A percentile compares a stretch with the other conserved stretches of the same genome.
Evolutionary conservation across 2,329 filamentous ascomycete genomes (phyloP).

Genomic region (Cladophialophora psammophila): DNA sequence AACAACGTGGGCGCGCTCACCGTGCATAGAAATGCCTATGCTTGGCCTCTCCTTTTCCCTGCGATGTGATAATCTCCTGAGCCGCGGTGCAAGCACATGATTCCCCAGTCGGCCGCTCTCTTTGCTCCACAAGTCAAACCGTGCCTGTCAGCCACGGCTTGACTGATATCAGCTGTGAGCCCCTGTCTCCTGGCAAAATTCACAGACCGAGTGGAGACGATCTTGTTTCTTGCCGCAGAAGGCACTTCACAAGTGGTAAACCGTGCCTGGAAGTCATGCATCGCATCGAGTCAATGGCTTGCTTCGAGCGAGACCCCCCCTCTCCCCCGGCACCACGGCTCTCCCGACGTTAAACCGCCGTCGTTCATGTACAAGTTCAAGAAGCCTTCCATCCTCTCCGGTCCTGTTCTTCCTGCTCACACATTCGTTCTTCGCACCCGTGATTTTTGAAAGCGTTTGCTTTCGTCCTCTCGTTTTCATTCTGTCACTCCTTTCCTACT

Average conservation of each 20-base stretch:
- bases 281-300: conserved; percentile 9
- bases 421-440: conserved; percentile 15
- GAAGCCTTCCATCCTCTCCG: conserved; percentile 5
- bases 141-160: conserved; percentile 7
- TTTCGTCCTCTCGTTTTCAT: conserved; percentile 40
- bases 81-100: conserved; percentile 13
- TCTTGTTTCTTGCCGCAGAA: not conserved
- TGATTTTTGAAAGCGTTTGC: conserved; percentile 38
- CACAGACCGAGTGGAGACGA: conserved; percentile 2
- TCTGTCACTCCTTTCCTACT: conserved; percentile 33
- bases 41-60: conserved; percentile 19
- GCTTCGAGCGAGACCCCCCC: conserved; percentile 10
- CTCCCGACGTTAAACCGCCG: conserved; percentile 7
- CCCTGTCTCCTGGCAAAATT: conserved; percentile 14
- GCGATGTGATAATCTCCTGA: conserved; percentile 13
- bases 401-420: conserved; percentile 14
- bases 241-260: not conserved
- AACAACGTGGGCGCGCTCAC: not conserved
- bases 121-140: conserved; percentile 8
- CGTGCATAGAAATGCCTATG: not conserved
- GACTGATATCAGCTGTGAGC: not conserved
- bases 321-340: conserved; percentile 12
- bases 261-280: conserved; percentile 7
- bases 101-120: not conserved
- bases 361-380: conserved; percentile 19